A percentile compares a stretch with the other conserved stretches of the same genome.
Evolutionary conservation across 2,329 filamentous ascomycete species (phyloP).

Genomic region (Alternaria triticimaculans): DNA sequence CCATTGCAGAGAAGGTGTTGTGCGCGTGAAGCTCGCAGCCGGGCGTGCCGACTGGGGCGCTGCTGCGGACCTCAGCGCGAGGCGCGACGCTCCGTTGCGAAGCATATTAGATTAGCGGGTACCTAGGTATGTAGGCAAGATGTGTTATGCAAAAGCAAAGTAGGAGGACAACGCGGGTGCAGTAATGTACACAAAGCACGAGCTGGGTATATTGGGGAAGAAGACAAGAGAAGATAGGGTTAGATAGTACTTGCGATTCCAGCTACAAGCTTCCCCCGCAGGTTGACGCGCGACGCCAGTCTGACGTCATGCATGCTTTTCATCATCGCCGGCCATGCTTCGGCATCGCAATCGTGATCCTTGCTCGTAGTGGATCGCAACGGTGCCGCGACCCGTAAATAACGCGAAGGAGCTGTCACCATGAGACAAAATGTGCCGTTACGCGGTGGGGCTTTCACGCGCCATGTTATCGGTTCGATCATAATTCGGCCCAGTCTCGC

Average conservation of each 20-base stretch:
- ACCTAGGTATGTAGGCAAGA: neutral
- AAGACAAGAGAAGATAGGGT: neutral
- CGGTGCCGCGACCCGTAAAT: slow-evolving; percentile 7
- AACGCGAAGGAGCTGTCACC: neutral
- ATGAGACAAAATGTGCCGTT: neutral
- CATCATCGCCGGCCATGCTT: slow-evolving; percentile 13
- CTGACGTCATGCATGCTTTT: slow-evolving; percentile 11
- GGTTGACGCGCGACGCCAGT: slow-evolving; percentile 12
- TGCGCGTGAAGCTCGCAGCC: slow-evolving; percentile 29
- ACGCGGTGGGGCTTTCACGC: neutral
- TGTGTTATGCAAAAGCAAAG: neutral
- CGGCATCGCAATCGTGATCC: slow-evolving; percentile 5
- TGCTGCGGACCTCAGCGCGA: slow-evolving; percentile 48
- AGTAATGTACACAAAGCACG: neutral
- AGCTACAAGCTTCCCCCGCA: slow-evolving; percentile 10
- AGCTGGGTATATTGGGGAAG: slow-evolving; percentile 14
- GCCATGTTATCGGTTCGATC: neutral
- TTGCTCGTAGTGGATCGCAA: slow-evolving; percentile 4
- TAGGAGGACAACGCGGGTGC: neutral
- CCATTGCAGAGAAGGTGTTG: slow-evolving; percentile 41
- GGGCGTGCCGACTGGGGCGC: slow-evolving; percentile 37
- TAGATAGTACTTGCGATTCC: neutral
- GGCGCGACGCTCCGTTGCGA: slow-evolving; percentile 53
- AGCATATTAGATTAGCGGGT: slow-evolving; percentile 44
- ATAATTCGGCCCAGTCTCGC: neutral